These are phyloP conservation scores for Candida mattraensis DNA, from an alignment of 805 yeast species.

Conservation along the genomic window DNA sequence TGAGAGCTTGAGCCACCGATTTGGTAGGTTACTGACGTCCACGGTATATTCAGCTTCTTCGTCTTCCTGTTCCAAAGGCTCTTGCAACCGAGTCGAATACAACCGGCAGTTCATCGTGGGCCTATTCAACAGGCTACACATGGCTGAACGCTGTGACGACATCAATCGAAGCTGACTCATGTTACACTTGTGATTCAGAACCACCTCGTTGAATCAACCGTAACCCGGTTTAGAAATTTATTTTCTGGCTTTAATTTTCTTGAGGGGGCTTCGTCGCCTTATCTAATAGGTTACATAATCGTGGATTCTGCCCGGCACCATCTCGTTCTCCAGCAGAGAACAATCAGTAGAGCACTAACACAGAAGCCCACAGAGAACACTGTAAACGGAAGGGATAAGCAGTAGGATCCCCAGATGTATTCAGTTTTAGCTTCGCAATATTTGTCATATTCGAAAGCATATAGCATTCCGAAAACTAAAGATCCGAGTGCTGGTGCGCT, in stretches of 20 bases:
- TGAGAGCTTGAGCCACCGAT: slow-evolving; percentile 34
- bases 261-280: no score
- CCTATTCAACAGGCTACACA: no score
- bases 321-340: slow-evolving; percentile 19
- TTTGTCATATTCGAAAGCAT: slow-evolving; percentile 61
- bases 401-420: slow-evolving; percentile 6
- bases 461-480: slow-evolving; percentile 62
- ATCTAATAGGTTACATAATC: no score
- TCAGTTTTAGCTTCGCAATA: slow-evolving; percentile 24
- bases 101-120: no score
- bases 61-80: slow-evolving; percentile 1
- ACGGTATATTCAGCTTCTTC: slow-evolving; percentile 30
- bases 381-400: slow-evolving; percentile 20
- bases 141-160: no score
- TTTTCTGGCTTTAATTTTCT: no score
- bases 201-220: no score
- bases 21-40: slow-evolving; percentile 32
- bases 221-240: no score
- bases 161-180: no score
- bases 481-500: slow-evolving; percentile 87
- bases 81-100: neutral
- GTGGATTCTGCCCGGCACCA: slow-evolving; percentile 10
- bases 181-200: no score
- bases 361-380: slow-evolving; percentile 12
- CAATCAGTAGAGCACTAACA: slow-evolving; percentile 13